Evolutionary conservation across 1,284 basidiomycete genomes (phyloP).

Genomic region (Jaminaea rosea): DNA sequence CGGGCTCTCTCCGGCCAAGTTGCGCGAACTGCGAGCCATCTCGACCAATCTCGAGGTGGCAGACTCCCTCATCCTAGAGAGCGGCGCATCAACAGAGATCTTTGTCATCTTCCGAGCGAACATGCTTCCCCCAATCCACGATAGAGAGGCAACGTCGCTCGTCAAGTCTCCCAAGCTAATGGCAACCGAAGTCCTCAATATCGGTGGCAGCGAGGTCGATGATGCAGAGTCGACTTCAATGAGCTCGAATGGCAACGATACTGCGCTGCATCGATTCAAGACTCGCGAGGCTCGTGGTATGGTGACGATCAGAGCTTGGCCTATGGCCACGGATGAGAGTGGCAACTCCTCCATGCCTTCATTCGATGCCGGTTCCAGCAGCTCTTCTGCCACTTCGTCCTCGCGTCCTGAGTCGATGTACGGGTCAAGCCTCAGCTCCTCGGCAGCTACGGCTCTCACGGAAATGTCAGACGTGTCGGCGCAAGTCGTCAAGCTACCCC

Average conservation of each 20-base stretch:
- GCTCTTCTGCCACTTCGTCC: conserved; percentile 14
- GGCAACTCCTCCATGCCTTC: too few relatives aligned
- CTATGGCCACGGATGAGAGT: too few relatives aligned
- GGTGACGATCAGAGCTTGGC: conserved; percentile 20
- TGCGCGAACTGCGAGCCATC: conserved; percentile 36
- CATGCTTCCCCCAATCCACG: not conserved
- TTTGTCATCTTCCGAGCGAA: conserved; percentile 29
- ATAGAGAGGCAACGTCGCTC: not conserved
- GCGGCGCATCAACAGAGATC: conserved; percentile 20
- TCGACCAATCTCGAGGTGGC: conserved; percentile 35
- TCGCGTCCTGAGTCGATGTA: conserved; percentile 25
- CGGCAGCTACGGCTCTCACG: conserved; percentile 9
- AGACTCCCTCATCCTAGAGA: conserved; percentile 28
- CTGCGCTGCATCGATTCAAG: too few relatives aligned
- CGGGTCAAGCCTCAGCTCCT: conserved; percentile 13
- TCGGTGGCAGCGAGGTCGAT: not conserved
- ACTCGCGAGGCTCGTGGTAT: conserved; percentile 17
- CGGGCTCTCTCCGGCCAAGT: conserved; percentile 32
- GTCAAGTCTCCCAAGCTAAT: not conserved
- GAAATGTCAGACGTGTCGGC: conserved; percentile 2
- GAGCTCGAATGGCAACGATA: too few relatives aligned
- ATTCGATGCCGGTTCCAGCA: conserved; percentile 2
- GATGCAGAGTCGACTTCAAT: too few relatives aligned
- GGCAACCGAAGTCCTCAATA: not conserved
- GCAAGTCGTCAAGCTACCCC: conserved; percentile 23